phyloP scores from a whole-genome alignment of 1,284 basidiomycete species.

The Ceratobasidium sp. region DNA sequence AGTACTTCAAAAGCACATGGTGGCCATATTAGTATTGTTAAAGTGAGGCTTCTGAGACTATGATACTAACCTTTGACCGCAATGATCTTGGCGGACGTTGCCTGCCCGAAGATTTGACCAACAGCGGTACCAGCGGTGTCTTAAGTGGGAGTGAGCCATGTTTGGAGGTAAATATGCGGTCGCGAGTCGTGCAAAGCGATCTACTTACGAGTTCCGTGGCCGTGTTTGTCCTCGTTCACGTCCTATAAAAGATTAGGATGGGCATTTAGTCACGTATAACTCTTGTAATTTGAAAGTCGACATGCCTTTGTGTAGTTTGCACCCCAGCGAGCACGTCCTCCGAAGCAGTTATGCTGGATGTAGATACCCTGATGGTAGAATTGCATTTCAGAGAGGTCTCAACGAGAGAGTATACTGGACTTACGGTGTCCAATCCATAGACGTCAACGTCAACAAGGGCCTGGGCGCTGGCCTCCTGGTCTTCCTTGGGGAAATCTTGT shows the following conservation, averaged over 20 bases:
- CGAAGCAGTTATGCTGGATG: neutral
- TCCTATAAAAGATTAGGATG: neutral
- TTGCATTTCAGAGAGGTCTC: neutral
- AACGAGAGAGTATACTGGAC: neutral
- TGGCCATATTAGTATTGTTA: neutral
- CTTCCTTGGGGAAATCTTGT: neutral
- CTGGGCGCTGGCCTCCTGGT: neutral
- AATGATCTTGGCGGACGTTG: constrained; percentile 91
- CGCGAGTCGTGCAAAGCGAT: neutral
- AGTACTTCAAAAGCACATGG: constrained; percentile 67
- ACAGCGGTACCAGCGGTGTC: constrained; percentile 60
- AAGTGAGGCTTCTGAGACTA: neutral
- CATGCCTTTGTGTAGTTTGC: constrained; percentile 16
- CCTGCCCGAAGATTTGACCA: constrained; percentile 87
- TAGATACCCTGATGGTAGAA: neutral
- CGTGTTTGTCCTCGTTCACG: constrained; percentile 30
- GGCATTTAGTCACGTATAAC: too few species aligned
- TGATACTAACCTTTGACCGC: constrained; percentile 80
- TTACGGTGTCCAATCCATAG: constrained; percentile 40
- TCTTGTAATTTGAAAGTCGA: neutral
- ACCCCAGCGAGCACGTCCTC: constrained; percentile 46
- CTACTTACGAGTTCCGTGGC: constrained; percentile 44
- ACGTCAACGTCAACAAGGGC: constrained; percentile 29
- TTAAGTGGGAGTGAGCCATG: neutral
- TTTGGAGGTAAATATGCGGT: too few species aligned